Evolutionary conservation across 2,329 filamentous ascomycete genomes (phyloP), one percentile per base, ranked within the genome.

Genomic region (Phoma sp.): DNA sequence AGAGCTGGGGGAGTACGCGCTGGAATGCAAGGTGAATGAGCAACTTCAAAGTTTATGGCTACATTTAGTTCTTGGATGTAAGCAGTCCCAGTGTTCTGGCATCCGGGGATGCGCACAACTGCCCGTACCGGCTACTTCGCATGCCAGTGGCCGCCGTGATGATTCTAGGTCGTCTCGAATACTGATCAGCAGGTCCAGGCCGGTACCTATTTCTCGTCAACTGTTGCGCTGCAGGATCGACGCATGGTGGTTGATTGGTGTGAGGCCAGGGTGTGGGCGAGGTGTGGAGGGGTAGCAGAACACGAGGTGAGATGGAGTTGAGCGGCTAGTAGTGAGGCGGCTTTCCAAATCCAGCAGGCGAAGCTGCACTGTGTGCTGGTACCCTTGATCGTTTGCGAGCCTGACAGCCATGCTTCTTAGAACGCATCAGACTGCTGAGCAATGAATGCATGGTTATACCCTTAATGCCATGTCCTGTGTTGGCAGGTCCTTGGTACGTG

Each of bases 151-250:
- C 12, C 14, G n/a, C 11, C 38, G 12, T 23, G 7, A 17, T 23
- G 30, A n/a, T 6, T 40, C 45, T 20, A n/a, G 34, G 28, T 33
- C 6, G 20, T 6, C 9, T 33, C 14, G 21, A 6, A 5, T 5
- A 12, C 29, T 26, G 6, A 33, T 42, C 38, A 28, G 33, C 20
- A 32, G 25, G 15, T 51, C 32, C 26, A 43, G 33, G 38, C 26
- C 32, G 4, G 39, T 45, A 28, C 33, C 39, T 32, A 23, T 45
- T 30, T 12, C 23, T 36, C 45, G 34, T 46, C 23, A n/a, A 37
- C 11, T 20, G 51, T 49, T 33, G 21, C 45, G 48, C 39, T 4
- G 39, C 50, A 54, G 33, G 45, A 54, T 49, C 39, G 40, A 39
- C 45, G 36, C 45, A 46, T 33, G 46, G 45, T 28, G 10, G 11